phyloP scores from a whole-genome alignment of 2,329 filamentous ascomycete species.

The Monilinia fructigena region DNA sequence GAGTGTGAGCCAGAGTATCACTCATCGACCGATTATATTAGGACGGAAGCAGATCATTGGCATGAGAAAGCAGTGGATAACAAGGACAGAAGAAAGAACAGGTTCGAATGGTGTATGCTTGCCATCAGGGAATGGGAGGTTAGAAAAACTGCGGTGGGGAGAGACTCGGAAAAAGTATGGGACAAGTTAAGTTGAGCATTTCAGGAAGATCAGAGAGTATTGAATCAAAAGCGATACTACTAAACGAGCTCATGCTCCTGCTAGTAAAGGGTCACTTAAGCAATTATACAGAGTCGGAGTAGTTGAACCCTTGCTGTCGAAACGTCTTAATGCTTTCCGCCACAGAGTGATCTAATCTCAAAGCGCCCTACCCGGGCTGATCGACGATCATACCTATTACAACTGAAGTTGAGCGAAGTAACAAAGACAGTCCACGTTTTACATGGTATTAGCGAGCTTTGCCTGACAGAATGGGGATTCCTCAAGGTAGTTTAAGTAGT shows the following conservation, averaged over 20 bases:
- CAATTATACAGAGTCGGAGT: background rate
- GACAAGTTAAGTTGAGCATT: background rate
- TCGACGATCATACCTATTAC: background rate
- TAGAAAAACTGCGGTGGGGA: background rate
- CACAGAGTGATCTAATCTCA: background rate
- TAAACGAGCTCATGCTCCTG: background rate
- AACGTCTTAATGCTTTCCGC: background rate
- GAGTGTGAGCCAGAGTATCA: constrained; percentile 21
- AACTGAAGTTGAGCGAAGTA: background rate
- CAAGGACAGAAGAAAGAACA: background rate
- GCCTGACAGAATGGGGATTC: background rate
- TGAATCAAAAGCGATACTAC: background rate
- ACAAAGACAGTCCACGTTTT: background rate
- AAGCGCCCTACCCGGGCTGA: background rate
- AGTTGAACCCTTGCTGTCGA: background rate
- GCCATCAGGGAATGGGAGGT: constrained; percentile 20
- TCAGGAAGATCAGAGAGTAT: background rate
- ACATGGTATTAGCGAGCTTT: background rate
- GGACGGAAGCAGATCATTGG: background rate
- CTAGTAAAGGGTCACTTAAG: background rate
- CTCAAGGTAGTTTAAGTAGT: background rate
- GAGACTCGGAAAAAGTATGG: no score
- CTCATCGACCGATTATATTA: background rate
- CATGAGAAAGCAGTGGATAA: background rate
- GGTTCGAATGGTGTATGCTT: constrained; percentile 16